These are phyloP conservation scores for Hura crepitans DNA, from an alignment of 441 rosid genomes.

Conservation along the genomic window DNA sequence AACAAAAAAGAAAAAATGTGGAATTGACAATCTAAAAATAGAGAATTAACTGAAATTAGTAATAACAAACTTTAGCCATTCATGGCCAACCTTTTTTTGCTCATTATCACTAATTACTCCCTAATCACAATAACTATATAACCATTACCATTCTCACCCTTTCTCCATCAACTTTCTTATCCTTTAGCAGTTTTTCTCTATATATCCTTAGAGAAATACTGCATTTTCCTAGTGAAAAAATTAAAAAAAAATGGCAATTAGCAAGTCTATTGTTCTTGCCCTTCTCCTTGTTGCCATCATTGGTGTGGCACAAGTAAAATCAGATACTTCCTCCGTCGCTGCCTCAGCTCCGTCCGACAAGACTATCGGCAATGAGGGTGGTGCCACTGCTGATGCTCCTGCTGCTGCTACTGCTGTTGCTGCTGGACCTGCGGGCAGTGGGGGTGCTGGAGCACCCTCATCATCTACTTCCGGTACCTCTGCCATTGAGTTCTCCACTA, in stretches of 20 bases:
- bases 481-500: conserved; percentile 14
- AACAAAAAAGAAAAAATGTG: not conserved
- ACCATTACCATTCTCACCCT: not conserved
- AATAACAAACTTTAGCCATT: not conserved
- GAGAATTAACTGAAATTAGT: not conserved
- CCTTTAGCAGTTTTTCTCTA: conserved; percentile 16
- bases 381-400: conserved; percentile 21
- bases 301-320: conserved; percentile 39
- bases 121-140: conserved; percentile 7
- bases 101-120: not conserved
- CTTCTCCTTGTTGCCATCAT: conserved; percentile 45
- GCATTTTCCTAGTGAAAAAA: not conserved
- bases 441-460: conserved; percentile 8
- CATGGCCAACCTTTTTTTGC: not conserved
- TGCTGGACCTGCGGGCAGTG: conserved; percentile 22
- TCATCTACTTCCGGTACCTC: conserved; percentile 18
- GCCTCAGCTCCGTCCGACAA: conserved; percentile 25
- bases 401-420: conserved; percentile 7
- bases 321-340: conserved; percentile 10
- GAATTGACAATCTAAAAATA: not conserved
- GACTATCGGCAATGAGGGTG: conserved; percentile 29
- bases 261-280: conserved; percentile 33
- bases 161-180: not conserved
- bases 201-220: conserved; percentile 13
- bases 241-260: conserved; percentile 38